Conservation (phyloP, 768 basidiomycete species). For the Mycena epipterygia region DNA sequence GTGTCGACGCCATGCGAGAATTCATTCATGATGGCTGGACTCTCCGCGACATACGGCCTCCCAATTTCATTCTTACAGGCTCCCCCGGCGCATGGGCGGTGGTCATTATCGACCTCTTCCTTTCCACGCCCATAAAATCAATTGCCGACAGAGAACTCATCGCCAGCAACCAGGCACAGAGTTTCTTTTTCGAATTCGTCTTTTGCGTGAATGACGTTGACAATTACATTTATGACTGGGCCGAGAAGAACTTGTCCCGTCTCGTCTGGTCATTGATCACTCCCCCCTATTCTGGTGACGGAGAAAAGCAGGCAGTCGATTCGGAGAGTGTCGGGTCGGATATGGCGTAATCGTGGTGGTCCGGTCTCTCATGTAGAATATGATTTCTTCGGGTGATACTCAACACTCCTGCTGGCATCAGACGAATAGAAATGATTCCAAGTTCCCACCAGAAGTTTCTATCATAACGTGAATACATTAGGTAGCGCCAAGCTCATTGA, state of each 20-base stretch:
- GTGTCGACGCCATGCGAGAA: constrained; percentile 7
- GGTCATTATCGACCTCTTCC: constrained; percentile 25
- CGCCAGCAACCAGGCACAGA: constrained; percentile 1
- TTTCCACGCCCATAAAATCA: constrained; percentile 7
- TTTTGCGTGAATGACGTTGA: constrained; percentile 11
- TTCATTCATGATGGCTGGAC: constrained; percentile 17
- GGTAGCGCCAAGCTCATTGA: no score
- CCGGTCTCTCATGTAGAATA: background rate
- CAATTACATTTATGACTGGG: constrained; percentile 5
- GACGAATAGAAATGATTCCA: constrained; percentile 5
- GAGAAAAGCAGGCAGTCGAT: constrained; percentile 13
- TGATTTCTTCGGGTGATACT: constrained; percentile 11
- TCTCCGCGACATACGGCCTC: constrained; percentile 17
- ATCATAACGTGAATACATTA: background rate
- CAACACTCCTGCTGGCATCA: background rate
- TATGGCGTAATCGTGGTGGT: constrained; percentile 14
- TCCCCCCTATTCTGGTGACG: constrained; percentile 13
- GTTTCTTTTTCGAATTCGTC: constrained; percentile 10
- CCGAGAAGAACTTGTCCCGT: constrained; percentile 10
- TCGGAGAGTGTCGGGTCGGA: constrained; percentile 20
- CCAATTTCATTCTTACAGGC: constrained; percentile 21
- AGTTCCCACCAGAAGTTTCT: constrained; percentile 1
- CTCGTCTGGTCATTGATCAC: background rate
- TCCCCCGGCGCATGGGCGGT: constrained; percentile 13
- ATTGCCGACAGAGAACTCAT: constrained; percentile 9